These are phyloP conservation scores for Drechslerella stenobrocha DNA, from an alignment of 2,329 filamentous ascomycete species.

Conservation along the genomic window DNA sequence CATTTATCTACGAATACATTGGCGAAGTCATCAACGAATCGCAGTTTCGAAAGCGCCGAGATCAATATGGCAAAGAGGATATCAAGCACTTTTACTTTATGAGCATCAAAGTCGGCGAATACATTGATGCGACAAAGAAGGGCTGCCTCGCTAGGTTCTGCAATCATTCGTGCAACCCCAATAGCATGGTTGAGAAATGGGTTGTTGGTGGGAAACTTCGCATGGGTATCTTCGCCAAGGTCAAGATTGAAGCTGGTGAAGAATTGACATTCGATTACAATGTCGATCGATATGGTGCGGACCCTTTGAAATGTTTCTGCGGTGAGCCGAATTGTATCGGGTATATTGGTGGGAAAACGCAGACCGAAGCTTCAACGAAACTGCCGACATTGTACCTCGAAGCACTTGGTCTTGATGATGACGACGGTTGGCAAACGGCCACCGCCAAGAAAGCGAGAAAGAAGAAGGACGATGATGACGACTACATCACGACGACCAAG, in stretches of 20 bases:
- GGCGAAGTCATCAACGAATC: slow-evolving; percentile 96
- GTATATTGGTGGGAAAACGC: slow-evolving; percentile 95
- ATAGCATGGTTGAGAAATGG: slow-evolving; percentile 99
- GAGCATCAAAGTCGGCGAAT: slow-evolving; percentile 94
- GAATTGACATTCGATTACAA: slow-evolving; percentile 99
- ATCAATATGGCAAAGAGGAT: slow-evolving; percentile 90
- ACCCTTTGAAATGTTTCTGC: slow-evolving; percentile 96
- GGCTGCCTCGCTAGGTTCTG: slow-evolving; percentile 96
- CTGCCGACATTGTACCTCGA: slow-evolving; percentile 86
- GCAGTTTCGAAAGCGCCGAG: slow-evolving; percentile 84
- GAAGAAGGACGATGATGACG: slow-evolving; percentile 93
- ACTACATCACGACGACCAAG: slow-evolving; percentile 83
- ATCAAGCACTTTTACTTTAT: slow-evolving; percentile 99
- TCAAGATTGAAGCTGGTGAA: slow-evolving; percentile 81
- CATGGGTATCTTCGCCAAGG: slow-evolving; percentile 97
- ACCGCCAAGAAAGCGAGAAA: slow-evolving; percentile 88
- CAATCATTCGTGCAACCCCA: slow-evolving; percentile 98
- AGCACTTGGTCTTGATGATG: slow-evolving; percentile 90
- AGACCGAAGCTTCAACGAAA: slow-evolving; percentile 87
- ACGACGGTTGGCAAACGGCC: slow-evolving; percentile 86
- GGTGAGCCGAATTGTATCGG: slow-evolving; percentile 92
- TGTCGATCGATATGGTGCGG: slow-evolving; percentile 93
- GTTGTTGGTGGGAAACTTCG: slow-evolving; percentile 94
- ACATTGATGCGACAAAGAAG: slow-evolving; percentile 95
- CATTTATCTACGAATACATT: slow-evolving; percentile 98